Percentiles rank a stretch among this genome's conserved stretches.
phyloP scores from a whole-genome alignment of 2,329 filamentous ascomycete genomes.

The Aspergillus aculeatus region DNA sequence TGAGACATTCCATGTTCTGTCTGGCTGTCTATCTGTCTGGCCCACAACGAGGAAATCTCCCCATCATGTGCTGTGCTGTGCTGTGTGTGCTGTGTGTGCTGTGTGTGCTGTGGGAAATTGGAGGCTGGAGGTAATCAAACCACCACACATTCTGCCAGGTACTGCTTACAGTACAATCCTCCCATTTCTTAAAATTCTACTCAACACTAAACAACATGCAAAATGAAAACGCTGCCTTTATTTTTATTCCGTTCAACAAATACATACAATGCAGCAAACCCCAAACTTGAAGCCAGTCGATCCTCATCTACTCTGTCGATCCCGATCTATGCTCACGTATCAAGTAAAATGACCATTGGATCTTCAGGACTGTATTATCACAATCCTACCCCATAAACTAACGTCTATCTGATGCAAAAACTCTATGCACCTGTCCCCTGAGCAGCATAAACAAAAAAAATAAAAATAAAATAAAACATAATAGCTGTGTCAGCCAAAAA shows the following conservation, averaged over 20 bases:
- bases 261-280: not conserved
- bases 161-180: too few species aligned
- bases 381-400: not conserved
- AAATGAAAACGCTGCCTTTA: not conserved
- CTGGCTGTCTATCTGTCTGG: not conserved
- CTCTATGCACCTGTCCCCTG: not conserved
- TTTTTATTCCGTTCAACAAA: not conserved
- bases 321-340: not conserved
- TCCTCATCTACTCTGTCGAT: not conserved
- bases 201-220: too few species aligned
- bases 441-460: too few species aligned
- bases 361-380: not conserved
- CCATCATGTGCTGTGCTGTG: too few species aligned
- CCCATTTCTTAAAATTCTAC: too few species aligned
- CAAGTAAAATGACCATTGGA: not conserved
- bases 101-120: too few species aligned
- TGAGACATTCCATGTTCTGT: not conserved
- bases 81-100: too few species aligned
- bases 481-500: not conserved
- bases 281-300: constrained; percentile 6
- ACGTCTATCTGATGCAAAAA: not conserved
- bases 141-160: too few species aligned
- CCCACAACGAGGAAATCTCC: not conserved
- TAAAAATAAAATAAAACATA: not conserved
- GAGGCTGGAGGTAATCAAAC: too few species aligned